Evolutionary conservation across 768 basidiomycete genomes (phyloP), one percentile per base, ranked within the genome.

Genomic region (Roridomyces roridus): DNA sequence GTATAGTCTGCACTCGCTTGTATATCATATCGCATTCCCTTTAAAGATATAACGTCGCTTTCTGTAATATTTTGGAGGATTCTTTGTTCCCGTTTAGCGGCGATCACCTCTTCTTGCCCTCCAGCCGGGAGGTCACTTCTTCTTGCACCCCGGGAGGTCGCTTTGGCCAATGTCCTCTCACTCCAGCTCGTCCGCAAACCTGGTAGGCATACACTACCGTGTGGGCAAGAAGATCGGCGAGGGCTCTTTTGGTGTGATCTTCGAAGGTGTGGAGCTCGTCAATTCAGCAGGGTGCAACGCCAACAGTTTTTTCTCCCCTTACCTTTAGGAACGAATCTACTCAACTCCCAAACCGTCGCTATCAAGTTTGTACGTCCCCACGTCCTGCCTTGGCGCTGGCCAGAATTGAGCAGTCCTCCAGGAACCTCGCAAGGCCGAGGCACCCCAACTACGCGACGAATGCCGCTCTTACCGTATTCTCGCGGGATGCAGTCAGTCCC

Each of bases 191-290:
- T 80, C 83, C 39, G 81, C 87, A 57, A 90, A 91, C 74, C 78
- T 96, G 70, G 94, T 97, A 67, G 94, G 96, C 49, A 87, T 91
- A n/a, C 95, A 98, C 79, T 98, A 96, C 79, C 87, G 93, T 54
- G 96, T 98, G 20, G 96, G 96, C 66, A 92, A 92, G 84, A 98
- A 98, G 86, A 98, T 99, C 74, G 97, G 97, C 61, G 97, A 99
- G 74, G 97, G 97, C 60, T 92, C 90, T 7, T 99, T 99, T 72
- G 97, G 97, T 63, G 95, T 98, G 80, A 93, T 92, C 74, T 94
- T 90, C 63, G 92, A 92, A 78, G 92, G 91, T 88, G 55, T n/a
- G 66, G 46, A 42, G 31, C 43, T 46, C 41, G 35, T 31, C 55
- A n/a, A 39, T 43, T n/a, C n/a, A n/a, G n/a, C n/a, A n/a, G n/a